Evolutionary conservation across 108 stramenopile genomes (phyloP).

Genomic region (Ochromonas danica): DNA sequence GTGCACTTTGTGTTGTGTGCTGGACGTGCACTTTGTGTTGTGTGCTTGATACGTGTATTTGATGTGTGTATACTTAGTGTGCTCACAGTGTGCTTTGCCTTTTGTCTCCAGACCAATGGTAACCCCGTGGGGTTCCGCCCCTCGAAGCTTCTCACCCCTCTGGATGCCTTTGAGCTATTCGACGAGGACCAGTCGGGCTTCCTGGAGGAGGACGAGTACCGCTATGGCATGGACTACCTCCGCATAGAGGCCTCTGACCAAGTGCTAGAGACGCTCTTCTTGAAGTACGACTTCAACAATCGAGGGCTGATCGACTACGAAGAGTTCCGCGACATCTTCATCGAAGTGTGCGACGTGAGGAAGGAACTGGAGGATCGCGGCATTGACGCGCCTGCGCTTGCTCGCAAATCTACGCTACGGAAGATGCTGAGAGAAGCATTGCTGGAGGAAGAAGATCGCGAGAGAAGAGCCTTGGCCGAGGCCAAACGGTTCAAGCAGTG

Average conservation of each 20-base stretch:
- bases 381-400: constrained; percentile 58
- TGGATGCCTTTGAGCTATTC: constrained; percentile 68
- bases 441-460: constrained; percentile 61
- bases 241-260: constrained; percentile 52
- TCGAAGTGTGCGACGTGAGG: constrained; percentile 53
- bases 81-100: no score
- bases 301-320: constrained; percentile 61
- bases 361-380: constrained; percentile 62
- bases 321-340: constrained; percentile 66
- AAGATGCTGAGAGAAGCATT: constrained; percentile 55
- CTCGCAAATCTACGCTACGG: constrained; percentile 46
- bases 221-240: constrained; percentile 62
- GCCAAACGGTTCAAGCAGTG: constrained; percentile 57
- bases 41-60: no score
- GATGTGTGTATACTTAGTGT: no score
- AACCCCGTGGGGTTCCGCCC: constrained; percentile 62
- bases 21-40: no score
- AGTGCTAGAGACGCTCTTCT: constrained; percentile 61
- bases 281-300: constrained; percentile 56
- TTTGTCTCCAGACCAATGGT: background rate
- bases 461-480: constrained; percentile 60
- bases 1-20: no score
- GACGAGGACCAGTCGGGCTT: constrained; percentile 62
- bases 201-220: constrained; percentile 70
- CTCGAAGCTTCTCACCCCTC: constrained; percentile 48